Evolutionary conservation across 1,284 basidiomycete species (phyloP).

Genomic region (Agroathelia rolfsii): DNA sequence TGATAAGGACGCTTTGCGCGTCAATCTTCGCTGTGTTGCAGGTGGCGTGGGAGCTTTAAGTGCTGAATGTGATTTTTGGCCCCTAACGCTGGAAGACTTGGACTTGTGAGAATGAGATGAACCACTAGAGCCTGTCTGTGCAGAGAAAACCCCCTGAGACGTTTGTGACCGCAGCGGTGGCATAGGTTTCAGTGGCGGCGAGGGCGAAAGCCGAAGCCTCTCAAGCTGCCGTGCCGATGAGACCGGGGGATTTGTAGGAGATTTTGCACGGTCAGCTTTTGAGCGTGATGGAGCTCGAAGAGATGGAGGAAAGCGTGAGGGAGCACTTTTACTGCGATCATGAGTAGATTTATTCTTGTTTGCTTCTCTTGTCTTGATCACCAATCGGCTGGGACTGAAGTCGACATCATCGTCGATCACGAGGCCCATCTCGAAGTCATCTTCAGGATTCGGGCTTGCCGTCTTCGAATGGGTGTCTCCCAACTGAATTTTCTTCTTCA

Average conservation of each 20-base stretch:
- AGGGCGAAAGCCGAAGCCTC: conserved; percentile 54
- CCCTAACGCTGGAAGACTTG: conserved; percentile 63
- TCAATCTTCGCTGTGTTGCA: conserved; percentile 43
- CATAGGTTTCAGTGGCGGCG: conserved; percentile 40
- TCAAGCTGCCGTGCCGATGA: conserved; percentile 59
- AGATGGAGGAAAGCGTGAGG: conserved; percentile 36
- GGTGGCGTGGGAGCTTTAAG: conserved; percentile 65
- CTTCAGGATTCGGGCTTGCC: conserved; percentile 55
- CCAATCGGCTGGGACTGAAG: conserved; percentile 64
- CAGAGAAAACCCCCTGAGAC: conserved; percentile 46
- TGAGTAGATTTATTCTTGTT: conserved; percentile 19
- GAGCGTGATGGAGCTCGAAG: conserved; percentile 51
- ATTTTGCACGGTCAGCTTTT: conserved; percentile 56
- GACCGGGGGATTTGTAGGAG: conserved; percentile 53
- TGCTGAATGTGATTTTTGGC: conserved; percentile 71
- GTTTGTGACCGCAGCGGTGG: conserved; percentile 42
- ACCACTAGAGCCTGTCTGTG: conserved; percentile 31
- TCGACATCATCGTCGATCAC: conserved; percentile 73
- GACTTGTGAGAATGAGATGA: conserved; percentile 56
- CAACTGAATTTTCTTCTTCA: conserved; percentile 54
- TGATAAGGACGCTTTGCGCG: conserved; percentile 68
- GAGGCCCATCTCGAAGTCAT: conserved; percentile 74
- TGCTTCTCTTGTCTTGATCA: conserved; percentile 37
- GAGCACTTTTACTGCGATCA: conserved; percentile 44
- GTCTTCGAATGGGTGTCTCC: conserved; percentile 40